Evolutionary conservation across 192 early-diverging fungal species (phyloP).

Genomic region (Globomyces pollinis-pini): DNA sequence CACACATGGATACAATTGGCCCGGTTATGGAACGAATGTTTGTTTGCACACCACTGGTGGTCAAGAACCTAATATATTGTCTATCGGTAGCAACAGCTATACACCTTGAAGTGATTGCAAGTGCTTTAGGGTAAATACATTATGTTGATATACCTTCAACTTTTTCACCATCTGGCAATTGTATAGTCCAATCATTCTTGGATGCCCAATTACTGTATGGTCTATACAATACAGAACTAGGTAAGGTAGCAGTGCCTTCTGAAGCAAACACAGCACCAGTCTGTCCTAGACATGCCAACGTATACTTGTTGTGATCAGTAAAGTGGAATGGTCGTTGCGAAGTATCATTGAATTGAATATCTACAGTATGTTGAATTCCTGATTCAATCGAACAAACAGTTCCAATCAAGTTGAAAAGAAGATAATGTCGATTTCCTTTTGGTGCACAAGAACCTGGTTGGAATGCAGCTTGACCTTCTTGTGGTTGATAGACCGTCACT

Average conservation of each 20-base stretch:
- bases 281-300: conserved; percentile 63
- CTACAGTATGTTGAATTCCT: conserved; percentile 63
- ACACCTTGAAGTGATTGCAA: conserved; percentile 63
- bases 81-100: conserved; percentile 65
- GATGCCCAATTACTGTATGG: conserved; percentile 63
- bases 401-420: conserved; percentile 79
- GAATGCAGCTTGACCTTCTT: conserved; percentile 54
- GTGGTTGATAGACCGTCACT: not conserved
- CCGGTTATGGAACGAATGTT: conserved; percentile 60
- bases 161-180: conserved; percentile 62
- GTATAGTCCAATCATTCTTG: conserved; percentile 69
- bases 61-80: conserved; percentile 73
- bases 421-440: conserved; percentile 24
- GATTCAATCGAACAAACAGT: conserved; percentile 61
- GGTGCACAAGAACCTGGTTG: conserved; percentile 79
- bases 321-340: conserved; percentile 74
- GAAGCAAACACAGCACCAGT: conserved; percentile 71
- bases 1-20: conserved; percentile 31
- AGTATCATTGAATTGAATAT: conserved; percentile 87
- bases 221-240: conserved; percentile 64
- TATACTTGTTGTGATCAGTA: conserved; percentile 67
- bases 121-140: no score
- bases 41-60: conserved; percentile 69
- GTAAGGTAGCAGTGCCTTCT: conserved; percentile 28
- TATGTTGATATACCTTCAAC: no score